phyloP scores from a whole-genome alignment of 176 grass and related monocot species.

The Puya raimondii region DNA sequence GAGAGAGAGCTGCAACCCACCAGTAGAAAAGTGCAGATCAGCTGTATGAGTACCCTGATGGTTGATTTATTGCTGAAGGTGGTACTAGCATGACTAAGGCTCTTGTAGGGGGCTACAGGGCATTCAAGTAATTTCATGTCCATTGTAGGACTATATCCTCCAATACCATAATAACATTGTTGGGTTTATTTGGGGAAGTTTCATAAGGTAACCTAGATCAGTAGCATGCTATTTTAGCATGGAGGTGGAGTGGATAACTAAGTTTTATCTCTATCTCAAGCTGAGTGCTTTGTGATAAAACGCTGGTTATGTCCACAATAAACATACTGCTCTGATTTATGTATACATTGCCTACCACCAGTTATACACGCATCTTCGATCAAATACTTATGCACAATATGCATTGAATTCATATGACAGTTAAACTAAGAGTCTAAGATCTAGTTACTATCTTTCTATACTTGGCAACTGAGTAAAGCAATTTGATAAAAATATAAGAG shows the following conservation, averaged over 20 bases:
- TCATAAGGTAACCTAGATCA: neutral
- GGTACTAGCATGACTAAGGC: slow-evolving; percentile 20
- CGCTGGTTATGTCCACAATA: neutral
- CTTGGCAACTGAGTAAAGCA: neutral
- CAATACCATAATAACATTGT: slow-evolving; percentile 9
- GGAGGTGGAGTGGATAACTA: neutral
- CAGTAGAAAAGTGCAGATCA: neutral
- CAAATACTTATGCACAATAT: neutral
- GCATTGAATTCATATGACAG: neutral
- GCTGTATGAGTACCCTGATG: slow-evolving; percentile 23
- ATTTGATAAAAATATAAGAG: neutral
- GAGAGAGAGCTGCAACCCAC: neutral
- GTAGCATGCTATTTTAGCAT: slow-evolving; percentile 1
- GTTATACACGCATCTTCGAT: neutral
- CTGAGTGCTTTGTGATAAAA: neutral
- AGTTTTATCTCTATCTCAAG: neutral
- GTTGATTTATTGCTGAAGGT: slow-evolving; percentile 29
- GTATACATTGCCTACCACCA: neutral
- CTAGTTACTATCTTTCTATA: neutral
- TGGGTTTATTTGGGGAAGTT: neutral
- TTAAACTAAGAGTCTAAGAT: too few species aligned
- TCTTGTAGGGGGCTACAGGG: slow-evolving; percentile 12
- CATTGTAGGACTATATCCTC: neutral
- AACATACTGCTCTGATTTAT: neutral
- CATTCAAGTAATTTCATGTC: slow-evolving; percentile 17